Conservation (phyloP, 768 basidiomycete genomes). For the Lentinus tigrinus region DNA sequence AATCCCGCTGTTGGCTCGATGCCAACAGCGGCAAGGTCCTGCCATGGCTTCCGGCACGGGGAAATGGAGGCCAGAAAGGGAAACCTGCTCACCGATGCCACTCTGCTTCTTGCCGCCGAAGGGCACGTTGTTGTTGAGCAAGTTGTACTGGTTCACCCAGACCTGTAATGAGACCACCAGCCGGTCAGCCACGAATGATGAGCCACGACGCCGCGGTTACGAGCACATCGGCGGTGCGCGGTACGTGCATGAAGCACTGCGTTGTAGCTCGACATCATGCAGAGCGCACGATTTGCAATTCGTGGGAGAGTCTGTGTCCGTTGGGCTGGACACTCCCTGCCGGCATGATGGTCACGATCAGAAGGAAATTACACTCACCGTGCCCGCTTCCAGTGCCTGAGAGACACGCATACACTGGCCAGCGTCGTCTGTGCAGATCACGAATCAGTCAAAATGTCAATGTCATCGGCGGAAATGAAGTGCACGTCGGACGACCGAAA, state of each 20-base stretch:
- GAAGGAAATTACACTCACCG: constrained; percentile 44
- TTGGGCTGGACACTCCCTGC: neutral
- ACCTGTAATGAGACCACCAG: constrained; percentile 43
- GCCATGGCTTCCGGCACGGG: neutral
- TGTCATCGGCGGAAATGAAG: neutral
- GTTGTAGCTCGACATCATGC: neutral
- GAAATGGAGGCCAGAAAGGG: neutral
- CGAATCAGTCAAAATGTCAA: constrained; percentile 8
- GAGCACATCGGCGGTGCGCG: neutral
- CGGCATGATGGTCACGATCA: neutral
- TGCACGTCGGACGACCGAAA: neutral
- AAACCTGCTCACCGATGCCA: constrained; percentile 62
- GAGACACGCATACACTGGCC: constrained; percentile 90
- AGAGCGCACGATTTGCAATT: neutral
- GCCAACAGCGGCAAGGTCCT: constrained; percentile 6
- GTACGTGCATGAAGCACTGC: neutral
- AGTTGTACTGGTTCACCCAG: constrained; percentile 91
- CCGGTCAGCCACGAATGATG: neutral
- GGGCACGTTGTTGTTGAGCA: constrained; percentile 84
- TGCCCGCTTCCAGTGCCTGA: constrained; percentile 83
- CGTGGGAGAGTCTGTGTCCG: no score
- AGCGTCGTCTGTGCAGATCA: constrained; percentile 57
- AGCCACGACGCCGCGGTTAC: neutral
- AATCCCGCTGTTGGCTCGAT: constrained; percentile 14
- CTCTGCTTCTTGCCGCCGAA: constrained; percentile 96